Evolutionary conservation across 2,329 filamentous ascomycete species (phyloP).

Genomic region (Berkeleyomyces rouxiae): DNA sequence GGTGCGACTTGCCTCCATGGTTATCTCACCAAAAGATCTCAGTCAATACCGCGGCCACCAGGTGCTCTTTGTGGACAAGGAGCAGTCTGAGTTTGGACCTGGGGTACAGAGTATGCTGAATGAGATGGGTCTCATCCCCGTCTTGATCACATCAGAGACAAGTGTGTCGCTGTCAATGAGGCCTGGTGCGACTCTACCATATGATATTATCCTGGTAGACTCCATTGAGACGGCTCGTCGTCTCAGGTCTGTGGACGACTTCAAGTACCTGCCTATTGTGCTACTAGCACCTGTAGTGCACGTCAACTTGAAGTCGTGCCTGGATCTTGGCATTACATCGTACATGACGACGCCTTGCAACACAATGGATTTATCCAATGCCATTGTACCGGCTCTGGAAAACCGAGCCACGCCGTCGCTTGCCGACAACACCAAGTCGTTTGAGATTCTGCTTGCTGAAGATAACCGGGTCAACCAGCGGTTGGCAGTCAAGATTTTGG

Average conservation of each 20-base stretch:
- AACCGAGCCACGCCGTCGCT: constrained; percentile 81
- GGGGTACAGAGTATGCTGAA: constrained; percentile 65
- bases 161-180: constrained; percentile 40
- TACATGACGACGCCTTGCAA: constrained; percentile 97
- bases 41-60: constrained; percentile 84
- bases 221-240: constrained; percentile 79
- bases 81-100: constrained; percentile 58
- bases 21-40: constrained; percentile 61
- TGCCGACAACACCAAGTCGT: constrained; percentile 85
- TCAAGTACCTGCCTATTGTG: constrained; percentile 95
- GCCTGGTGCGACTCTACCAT: constrained; percentile 45
- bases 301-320: constrained; percentile 79
- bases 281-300: constrained; percentile 77
- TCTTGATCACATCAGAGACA: constrained; percentile 68
- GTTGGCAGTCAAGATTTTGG: constrained; percentile 86
- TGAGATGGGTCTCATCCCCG: constrained; percentile 61
- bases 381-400: constrained; percentile 88
- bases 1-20: constrained; percentile 67
- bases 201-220: constrained; percentile 92
- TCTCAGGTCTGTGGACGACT: constrained; percentile 75
- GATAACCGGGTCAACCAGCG: constrained; percentile 97
- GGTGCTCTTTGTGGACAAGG: constrained; percentile 88
- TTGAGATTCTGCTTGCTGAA: constrained; percentile 87
- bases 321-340: constrained; percentile 93
- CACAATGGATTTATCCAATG: constrained; percentile 85